Percentiles rank a stretch among this genome's conserved stretches.
Evolutionary conservation across 2,329 filamentous ascomycete species (phyloP).

Genomic region (Talaromyces atroroseus): DNA sequence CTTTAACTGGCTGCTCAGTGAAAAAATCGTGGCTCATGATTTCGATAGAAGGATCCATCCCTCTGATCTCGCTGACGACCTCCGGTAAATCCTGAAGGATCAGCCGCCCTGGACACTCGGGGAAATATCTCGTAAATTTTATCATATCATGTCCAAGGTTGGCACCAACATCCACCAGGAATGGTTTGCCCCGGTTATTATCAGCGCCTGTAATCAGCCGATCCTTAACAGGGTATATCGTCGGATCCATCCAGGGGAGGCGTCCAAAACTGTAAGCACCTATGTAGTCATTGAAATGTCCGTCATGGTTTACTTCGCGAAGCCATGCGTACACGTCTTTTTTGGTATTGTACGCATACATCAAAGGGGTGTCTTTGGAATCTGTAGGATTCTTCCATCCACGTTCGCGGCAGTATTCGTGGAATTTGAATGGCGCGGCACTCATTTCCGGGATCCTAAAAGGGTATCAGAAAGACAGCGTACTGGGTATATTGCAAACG

Average conservation of each 20-base stretch:
- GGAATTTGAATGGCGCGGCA: neutral
- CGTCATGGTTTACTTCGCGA: neutral
- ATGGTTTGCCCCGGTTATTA: neutral
- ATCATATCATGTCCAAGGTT: neutral
- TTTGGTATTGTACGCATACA: neutral
- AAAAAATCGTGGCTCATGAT: slow-evolving; percentile 19
- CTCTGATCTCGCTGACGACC: slow-evolving; percentile 21
- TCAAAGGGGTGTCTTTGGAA: neutral
- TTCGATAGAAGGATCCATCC: slow-evolving; percentile 17
- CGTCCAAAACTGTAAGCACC: neutral
- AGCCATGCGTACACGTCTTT: neutral
- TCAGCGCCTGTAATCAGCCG: neutral
- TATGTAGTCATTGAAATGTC: neutral
- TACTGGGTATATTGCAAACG: slow-evolving; percentile 20
- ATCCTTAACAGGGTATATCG: neutral
- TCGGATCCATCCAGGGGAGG: neutral
- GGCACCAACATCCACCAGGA: slow-evolving; percentile 31
- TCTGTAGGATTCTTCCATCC: neutral
- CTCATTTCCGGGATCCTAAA: neutral
- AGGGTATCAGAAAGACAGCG: neutral
- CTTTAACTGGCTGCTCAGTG: slow-evolving; percentile 4
- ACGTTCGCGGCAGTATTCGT: neutral
- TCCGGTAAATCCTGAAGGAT: slow-evolving; percentile 38
- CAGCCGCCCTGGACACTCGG: slow-evolving; percentile 28
- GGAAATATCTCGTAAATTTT: slow-evolving; percentile 26